These are phyloP conservation scores for Escovopsis sp. DNA, from an alignment of 2,329 filamentous ascomycete genomes.

Conservation along the genomic window DNA sequence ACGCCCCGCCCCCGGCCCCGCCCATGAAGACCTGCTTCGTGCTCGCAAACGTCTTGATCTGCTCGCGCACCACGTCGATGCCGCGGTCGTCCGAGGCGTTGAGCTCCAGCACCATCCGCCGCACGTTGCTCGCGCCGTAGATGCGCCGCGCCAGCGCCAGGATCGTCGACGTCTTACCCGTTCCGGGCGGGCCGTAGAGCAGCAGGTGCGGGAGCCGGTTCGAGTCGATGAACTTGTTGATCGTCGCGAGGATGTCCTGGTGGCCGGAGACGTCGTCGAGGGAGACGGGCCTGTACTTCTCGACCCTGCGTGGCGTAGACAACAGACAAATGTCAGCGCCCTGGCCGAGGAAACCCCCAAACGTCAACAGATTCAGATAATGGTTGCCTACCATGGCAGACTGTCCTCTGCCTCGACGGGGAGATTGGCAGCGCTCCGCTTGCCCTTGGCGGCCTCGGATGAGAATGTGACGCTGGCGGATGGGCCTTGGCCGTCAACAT, in stretches of 20 bases:
- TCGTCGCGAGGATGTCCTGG: constrained; percentile 91
- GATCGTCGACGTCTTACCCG: constrained; percentile 94
- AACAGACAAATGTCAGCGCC: not conserved
- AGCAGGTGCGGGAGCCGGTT: constrained; percentile 92
- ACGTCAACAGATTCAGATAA: not conserved
- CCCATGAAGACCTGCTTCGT: constrained; percentile 90
- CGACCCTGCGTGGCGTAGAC: constrained; percentile 49
- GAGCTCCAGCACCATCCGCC: constrained; percentile 95
- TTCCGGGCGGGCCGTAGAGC: constrained; percentile 90
- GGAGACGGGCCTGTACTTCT: constrained; percentile 86
- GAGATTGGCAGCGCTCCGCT: constrained; percentile 81
- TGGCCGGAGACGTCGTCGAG: constrained; percentile 91
- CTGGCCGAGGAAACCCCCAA: not conserved
- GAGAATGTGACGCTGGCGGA: constrained; percentile 49
- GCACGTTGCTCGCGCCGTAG: constrained; percentile 82
- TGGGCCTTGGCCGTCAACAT: constrained; percentile 35
- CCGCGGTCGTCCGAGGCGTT: constrained; percentile 96
- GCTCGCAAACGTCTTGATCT: constrained; percentile 98
- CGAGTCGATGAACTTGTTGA: constrained; percentile 92
- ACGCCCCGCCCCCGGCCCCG: constrained; percentile 24
- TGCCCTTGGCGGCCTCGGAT: constrained; percentile 69
- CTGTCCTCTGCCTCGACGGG: constrained; percentile 90
- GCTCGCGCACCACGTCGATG: constrained; percentile 94
- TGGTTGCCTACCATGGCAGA: constrained; percentile 59
- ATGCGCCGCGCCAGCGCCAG: constrained; percentile 85